Conservation (phyloP, 768 basidiomycete genomes). For the Xerocomus potaroensis region DNA sequence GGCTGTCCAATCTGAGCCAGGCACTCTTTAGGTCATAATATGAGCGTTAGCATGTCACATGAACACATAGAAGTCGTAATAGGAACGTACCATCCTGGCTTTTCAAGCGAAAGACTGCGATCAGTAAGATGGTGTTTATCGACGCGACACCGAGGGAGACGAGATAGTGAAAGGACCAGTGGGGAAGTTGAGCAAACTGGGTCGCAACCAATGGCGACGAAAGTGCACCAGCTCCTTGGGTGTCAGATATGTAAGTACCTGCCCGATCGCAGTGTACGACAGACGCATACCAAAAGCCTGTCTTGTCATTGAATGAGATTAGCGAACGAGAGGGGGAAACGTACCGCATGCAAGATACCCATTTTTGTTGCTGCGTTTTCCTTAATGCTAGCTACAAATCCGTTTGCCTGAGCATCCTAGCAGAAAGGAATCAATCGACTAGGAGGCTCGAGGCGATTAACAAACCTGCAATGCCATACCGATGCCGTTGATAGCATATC, state of each 20-base stretch:
- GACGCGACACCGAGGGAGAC: slow-evolving; percentile 63
- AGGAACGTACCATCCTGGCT: slow-evolving; percentile 56
- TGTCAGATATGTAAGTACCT: slow-evolving; percentile 5
- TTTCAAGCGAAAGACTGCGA: slow-evolving; percentile 61
- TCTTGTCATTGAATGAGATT: not conserved
- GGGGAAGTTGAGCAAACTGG: slow-evolving; percentile 61
- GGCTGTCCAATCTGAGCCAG: slow-evolving; percentile 50
- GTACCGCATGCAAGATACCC: slow-evolving; percentile 37
- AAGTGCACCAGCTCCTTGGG: slow-evolving; percentile 59
- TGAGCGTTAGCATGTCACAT: too few species aligned
- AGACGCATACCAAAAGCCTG: slow-evolving; percentile 32
- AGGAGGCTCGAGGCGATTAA: not conserved
- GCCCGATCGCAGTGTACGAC: not conserved
- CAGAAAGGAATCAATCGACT: not conserved
- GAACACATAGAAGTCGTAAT: not conserved
- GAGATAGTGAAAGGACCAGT: slow-evolving; percentile 80
- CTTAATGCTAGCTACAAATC: slow-evolving; percentile 39
- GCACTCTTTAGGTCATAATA: slow-evolving; percentile 40
- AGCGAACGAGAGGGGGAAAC: slow-evolving; percentile 30
- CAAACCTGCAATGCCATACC: slow-evolving; percentile 45
- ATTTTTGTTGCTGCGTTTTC: slow-evolving; percentile 38
- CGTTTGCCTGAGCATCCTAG: slow-evolving; percentile 49
- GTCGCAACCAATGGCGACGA: slow-evolving; percentile 74
- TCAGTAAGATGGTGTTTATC: slow-evolving; percentile 48
- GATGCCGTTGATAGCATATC: slow-evolving; percentile 41